Evolutionary conservation across 768 basidiomycete genomes (phyloP).

Genomic region (Daedaleopsis sinensis): DNA sequence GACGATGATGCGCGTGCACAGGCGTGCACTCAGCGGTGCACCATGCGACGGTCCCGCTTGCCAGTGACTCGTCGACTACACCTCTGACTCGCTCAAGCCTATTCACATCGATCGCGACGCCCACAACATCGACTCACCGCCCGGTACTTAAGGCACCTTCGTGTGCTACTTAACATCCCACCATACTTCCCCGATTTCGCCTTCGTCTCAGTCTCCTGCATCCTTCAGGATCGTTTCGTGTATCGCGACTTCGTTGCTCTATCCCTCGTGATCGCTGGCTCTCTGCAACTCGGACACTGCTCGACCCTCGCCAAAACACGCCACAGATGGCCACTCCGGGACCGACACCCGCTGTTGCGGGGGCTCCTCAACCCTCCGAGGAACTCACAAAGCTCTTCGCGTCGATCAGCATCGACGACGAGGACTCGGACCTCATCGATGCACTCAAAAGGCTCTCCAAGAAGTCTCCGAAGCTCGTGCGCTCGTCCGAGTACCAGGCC

Average conservation of each 20-base stretch:
- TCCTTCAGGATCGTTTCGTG: neutral
- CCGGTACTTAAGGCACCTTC: too few species aligned
- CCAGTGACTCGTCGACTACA: too few species aligned
- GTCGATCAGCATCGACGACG: conserved; percentile 12
- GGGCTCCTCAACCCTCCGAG: neutral
- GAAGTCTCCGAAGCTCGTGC: conserved; percentile 66
- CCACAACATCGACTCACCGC: too few species aligned
- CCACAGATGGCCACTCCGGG: conserved; percentile 8
- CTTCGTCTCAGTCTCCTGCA: neutral
- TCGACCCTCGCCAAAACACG: neutral
- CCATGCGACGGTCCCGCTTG: too few species aligned
- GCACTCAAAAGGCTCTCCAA: conserved; percentile 55
- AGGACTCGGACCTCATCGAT: conserved; percentile 64
- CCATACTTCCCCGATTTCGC: conserved; percentile 3
- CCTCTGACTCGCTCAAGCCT: too few species aligned
- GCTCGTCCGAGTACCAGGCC: conserved; percentile 55
- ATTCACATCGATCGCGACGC: too few species aligned
- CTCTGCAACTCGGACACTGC: neutral
- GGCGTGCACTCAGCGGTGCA: too few species aligned
- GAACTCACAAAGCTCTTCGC: conserved; percentile 6
- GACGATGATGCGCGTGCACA: too few species aligned
- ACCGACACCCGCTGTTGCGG: neutral
- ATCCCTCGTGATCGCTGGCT: neutral
- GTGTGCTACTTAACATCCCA: neutral
- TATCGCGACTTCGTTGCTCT: neutral